Percentiles rank a stretch among this genome's conserved stretches.
Conservation (phyloP, 768 basidiomycete genomes). For the Suillus subalutaceus region DNA sequence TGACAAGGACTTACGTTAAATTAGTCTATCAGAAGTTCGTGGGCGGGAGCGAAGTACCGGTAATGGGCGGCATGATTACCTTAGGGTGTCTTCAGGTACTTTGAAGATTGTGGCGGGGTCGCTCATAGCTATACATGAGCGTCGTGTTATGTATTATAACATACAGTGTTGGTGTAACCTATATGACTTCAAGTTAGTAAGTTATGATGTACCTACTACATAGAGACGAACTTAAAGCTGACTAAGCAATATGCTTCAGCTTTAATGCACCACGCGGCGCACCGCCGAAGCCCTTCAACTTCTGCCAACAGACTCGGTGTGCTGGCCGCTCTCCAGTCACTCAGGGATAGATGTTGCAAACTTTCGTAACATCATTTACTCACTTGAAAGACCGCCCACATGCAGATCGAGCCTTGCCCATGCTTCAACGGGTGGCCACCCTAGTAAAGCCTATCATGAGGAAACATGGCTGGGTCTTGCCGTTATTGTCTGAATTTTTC, state of each 20-base stretch:
- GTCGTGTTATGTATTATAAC: neutral
- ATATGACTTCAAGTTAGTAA: too few species aligned
- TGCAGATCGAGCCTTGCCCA: constrained; percentile 64
- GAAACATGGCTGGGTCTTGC: constrained; percentile 78
- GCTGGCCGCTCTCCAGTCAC: neutral
- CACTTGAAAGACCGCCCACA: constrained; percentile 71
- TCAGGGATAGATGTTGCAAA: constrained; percentile 48
- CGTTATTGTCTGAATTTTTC: constrained; percentile 86
- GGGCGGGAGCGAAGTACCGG: neutral
- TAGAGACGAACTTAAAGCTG: neutral
- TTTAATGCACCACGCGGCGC: too few species aligned
- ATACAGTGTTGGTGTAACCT: too few species aligned
- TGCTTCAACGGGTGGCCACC: constrained; percentile 71
- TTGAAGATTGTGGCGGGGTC: neutral
- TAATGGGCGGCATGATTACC: neutral
- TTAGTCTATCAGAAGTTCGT: neutral
- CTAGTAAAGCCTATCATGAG: constrained; percentile 95
- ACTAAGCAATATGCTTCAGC: neutral
- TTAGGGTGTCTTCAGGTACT: too few species aligned
- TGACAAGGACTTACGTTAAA: neutral
- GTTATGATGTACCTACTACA: too few species aligned
- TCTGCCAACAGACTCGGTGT: neutral
- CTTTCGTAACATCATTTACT: constrained; percentile 66
- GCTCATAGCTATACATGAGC: neutral
- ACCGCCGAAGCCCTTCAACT: neutral